Base-by-base conservation (phyloP, 768 basidiomycete species). In the Boletus edulis region DNA sequence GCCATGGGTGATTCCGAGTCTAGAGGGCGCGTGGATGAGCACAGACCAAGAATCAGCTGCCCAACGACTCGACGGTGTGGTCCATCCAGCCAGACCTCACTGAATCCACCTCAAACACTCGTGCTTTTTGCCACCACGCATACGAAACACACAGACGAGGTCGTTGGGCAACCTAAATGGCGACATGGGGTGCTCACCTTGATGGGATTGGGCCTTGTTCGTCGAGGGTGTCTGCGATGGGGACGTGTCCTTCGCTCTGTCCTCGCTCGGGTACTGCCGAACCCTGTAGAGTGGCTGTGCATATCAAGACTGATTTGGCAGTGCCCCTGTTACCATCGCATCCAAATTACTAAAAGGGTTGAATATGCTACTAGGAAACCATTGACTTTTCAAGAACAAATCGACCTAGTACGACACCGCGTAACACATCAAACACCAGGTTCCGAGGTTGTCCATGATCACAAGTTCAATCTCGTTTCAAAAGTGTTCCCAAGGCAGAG, bases 1-100 rank as follows among this genome's bases (percentile, higher is more conserved):
- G 86, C 83, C 87, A 89, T 88, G 73, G 32, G n/a, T 53, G 37
- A 40, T 57, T 41, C 20, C 34, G 15, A 38, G 60, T 62, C 64
- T 68, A 41, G 18, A 10, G 41, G 17, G 13, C 29, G 47, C 17
- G 8, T 8, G 13, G 24, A 39, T 60, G 20, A 67, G 56, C 43
- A 55, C 22, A 5, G 12, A n/a, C 0, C 14, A 37, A 11, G 32
- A 9, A 27, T 22, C 44, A 31, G 35, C 35, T 34, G 42, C 51
- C 9, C 52, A 27, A 51, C 39, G 31, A 46, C 51, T 40, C 55
- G 38, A 15, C 24, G 17, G 24, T 24, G 24, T 24, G 34, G 18
- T 20, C 24, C 59, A 68, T 68, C 68, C 66, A 56, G 38, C 62
- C 37, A 38, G 13, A 55, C 48, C 43, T 12, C 49, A 6, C 40